These are phyloP conservation scores for Cercospora canescens DNA, from an alignment of 2,329 filamentous ascomycete genomes.

Conservation along the genomic window DNA sequence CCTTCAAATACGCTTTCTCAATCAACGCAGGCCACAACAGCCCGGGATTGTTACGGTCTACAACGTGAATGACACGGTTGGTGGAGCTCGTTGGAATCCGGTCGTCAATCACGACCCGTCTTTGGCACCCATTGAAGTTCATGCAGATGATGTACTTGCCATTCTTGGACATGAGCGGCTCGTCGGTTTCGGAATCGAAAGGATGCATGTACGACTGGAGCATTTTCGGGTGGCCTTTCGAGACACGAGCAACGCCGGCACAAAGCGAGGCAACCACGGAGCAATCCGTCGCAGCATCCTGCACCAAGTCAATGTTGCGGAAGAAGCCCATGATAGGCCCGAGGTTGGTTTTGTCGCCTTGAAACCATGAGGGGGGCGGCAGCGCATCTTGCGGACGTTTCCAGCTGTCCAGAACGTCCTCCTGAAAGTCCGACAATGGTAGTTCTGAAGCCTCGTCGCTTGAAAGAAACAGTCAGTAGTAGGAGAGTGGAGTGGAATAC, in stretches of 20 bases:
- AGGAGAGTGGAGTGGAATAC: slow-evolving; percentile 1
- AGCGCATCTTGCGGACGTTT: slow-evolving; percentile 71
- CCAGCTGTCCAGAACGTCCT: slow-evolving; percentile 79
- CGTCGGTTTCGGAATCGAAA: slow-evolving; percentile 59
- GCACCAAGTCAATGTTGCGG: slow-evolving; percentile 76
- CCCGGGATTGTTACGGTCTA: slow-evolving; percentile 78
- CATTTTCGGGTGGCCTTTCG: slow-evolving; percentile 70
- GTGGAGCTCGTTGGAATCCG: slow-evolving; percentile 76
- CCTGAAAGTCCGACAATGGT: slow-evolving; percentile 72
- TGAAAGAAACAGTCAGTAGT: slow-evolving; percentile 44
- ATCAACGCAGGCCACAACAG: slow-evolving; percentile 88
- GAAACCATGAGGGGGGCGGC: slow-evolving; percentile 44
- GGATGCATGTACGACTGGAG: slow-evolving; percentile 75
- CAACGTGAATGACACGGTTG: slow-evolving; percentile 76
- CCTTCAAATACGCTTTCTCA: slow-evolving; percentile 95
- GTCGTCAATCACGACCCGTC: slow-evolving; percentile 86
- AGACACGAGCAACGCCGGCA: slow-evolving; percentile 70
- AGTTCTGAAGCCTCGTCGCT: slow-evolving; percentile 63
- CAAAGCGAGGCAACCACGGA: slow-evolving; percentile 96
- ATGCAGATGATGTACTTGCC: slow-evolving; percentile 92
- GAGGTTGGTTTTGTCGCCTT: slow-evolving; percentile 30
- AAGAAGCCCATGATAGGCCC: slow-evolving; percentile 58
- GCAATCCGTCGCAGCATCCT: slow-evolving; percentile 94
- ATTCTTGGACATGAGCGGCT: slow-evolving; percentile 67
- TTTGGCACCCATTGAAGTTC: slow-evolving; percentile 92